Evolutionary conservation across 1,139 yeast genomes (phyloP).

Genomic region (Taiozyma onychis): DNA sequence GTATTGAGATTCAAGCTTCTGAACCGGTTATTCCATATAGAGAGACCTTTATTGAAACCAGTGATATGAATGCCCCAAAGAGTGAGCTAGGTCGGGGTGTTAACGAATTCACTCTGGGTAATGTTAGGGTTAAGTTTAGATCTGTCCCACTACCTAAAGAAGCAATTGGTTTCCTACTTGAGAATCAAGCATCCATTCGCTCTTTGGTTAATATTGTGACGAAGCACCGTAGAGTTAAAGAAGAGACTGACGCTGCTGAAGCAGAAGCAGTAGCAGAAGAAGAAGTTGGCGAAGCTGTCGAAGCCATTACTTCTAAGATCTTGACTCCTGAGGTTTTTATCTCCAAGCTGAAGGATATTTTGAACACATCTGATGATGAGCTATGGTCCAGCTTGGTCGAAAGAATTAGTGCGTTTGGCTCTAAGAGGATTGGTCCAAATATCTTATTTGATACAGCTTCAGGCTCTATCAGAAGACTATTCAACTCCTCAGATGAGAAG

Average conservation of each 20-base stretch:
- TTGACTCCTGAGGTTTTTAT: slow-evolving; percentile 28
- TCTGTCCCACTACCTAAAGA: slow-evolving; percentile 53
- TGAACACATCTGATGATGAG: slow-evolving; percentile 27
- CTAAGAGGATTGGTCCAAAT: slow-evolving; percentile 73
- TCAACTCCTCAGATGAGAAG: slow-evolving; percentile 14
- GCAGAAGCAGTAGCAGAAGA: slow-evolving; percentile 21
- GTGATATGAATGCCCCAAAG: slow-evolving; percentile 42
- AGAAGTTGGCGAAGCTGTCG: slow-evolving; percentile 16
- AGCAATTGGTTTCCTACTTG: slow-evolving; percentile 45
- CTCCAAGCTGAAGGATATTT: slow-evolving; percentile 28
- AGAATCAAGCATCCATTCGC: slow-evolving; percentile 38
- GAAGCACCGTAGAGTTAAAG: slow-evolving; percentile 20
- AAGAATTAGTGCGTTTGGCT: slow-evolving; percentile 67
- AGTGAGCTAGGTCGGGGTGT: slow-evolving; percentile 38
- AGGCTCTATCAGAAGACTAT: slow-evolving; percentile 32
- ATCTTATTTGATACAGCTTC: slow-evolving; percentile 53
- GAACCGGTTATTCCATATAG: slow-evolving; percentile 94
- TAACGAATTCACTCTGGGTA: slow-evolving; percentile 40
- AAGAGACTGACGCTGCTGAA: slow-evolving; percentile 20
- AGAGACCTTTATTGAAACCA: slow-evolving; percentile 61
- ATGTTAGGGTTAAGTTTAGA: slow-evolving; percentile 39
- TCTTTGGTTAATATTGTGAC: slow-evolving; percentile 21
- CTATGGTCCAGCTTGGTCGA: slow-evolving; percentile 29
- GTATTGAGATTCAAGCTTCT: slow-evolving; percentile 78
- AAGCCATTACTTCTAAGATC: slow-evolving; percentile 17